These are phyloP conservation scores for Botrytis galanthina DNA, from an alignment of 2,329 filamentous ascomycete species.

Conservation along the genomic window DNA sequence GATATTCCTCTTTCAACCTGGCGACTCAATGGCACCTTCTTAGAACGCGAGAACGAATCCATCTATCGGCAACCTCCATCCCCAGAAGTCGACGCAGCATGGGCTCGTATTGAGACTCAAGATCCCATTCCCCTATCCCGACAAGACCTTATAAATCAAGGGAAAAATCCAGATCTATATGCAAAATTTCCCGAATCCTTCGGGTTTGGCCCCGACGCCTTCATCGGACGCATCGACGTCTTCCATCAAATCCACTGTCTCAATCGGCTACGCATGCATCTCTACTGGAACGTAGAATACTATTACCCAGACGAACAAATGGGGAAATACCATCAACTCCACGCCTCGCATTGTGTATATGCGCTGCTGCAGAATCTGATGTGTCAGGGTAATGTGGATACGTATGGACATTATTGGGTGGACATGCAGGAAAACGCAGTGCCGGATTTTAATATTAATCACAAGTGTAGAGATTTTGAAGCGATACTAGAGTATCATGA, in stretches of 20 bases:
- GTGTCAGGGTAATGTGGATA: slow-evolving; percentile 1
- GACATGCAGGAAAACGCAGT: slow-evolving; percentile 1
- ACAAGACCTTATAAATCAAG: not conserved
- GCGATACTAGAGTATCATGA: not conserved
- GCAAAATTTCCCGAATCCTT: not conserved
- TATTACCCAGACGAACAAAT: not conserved
- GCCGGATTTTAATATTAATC: not conserved
- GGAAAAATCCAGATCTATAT: not conserved
- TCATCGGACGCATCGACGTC: not conserved
- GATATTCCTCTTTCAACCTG: not conserved
- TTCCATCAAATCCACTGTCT: slow-evolving; percentile 4
- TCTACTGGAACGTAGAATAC: not conserved
- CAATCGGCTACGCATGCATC: not conserved
- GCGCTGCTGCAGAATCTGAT: not conserved
- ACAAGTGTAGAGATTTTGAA: not conserved
- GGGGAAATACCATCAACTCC: not conserved
- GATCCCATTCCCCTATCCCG: not conserved
- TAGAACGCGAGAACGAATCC: not conserved
- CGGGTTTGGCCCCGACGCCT: not conserved
- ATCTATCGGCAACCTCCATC: not conserved
- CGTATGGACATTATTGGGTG: not conserved
- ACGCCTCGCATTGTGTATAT: not conserved
- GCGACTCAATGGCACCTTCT: not conserved
- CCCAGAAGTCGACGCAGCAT: not conserved
- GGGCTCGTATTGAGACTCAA: not conserved